These are phyloP conservation scores for Oryza nivara DNA, from an alignment of 176 grass and related monocot species.

Conservation along the genomic window DNA sequence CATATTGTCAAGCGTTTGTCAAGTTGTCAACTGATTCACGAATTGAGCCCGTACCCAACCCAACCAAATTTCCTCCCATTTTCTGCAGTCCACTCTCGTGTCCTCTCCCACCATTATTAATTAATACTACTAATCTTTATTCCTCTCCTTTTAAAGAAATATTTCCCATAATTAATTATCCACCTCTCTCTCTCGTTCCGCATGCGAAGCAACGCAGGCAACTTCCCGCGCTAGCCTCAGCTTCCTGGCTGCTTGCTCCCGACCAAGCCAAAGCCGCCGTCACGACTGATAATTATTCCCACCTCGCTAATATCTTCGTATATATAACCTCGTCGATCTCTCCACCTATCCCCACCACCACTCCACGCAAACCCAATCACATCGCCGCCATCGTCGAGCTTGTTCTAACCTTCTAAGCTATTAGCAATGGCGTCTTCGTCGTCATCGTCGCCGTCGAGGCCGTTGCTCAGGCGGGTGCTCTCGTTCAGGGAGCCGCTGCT, in stretches of 20 bases:
- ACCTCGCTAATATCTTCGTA: neutral
- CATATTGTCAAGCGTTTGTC: neutral
- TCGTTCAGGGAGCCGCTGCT: constrained; percentile 61
- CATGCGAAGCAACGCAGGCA: constrained; percentile 27
- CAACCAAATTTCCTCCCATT: neutral
- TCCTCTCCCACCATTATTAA: neutral
- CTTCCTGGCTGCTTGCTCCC: constrained; percentile 1
- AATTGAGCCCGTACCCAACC: constrained; percentile 21
- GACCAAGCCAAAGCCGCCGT: constrained; percentile 7
- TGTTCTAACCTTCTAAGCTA: too few species aligned
- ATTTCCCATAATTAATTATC: neutral
- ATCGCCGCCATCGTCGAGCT: neutral
- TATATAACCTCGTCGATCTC: constrained; percentile 6
- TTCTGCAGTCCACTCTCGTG: neutral
- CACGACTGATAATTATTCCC: neutral
- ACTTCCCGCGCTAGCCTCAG: constrained; percentile 19
- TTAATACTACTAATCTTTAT: neutral
- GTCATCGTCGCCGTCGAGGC: neutral
- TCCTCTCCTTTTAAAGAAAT: neutral
- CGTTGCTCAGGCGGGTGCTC: constrained; percentile 47
- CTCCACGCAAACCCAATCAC: neutral
- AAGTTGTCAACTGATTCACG: neutral
- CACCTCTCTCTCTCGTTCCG: neutral
- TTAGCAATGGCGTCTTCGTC: constrained; percentile 29
- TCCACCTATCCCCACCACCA: neutral